Percentiles rank a stretch among this genome's conserved stretches.
Conservation (phyloP, 2,329 filamentous ascomycete genomes). For the Colletotrichum coccodes region DNA sequence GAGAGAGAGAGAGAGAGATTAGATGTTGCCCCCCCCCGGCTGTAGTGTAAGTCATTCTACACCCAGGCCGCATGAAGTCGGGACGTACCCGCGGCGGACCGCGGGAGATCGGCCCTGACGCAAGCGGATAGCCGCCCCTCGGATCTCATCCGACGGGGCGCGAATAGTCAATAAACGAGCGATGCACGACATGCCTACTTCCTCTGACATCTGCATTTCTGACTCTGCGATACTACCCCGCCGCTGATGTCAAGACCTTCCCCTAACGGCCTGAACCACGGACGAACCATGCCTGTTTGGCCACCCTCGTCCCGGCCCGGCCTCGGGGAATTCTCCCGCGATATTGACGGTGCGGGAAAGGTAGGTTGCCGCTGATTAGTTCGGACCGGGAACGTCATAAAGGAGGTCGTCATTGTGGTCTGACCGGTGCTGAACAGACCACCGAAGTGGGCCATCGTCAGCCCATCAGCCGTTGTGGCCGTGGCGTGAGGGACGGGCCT, state of each 20-base stretch:
- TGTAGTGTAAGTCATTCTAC: background rate
- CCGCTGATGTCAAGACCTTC: background rate
- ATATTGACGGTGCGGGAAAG: background rate
- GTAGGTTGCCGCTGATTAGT: background rate
- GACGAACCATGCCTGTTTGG: background rate
- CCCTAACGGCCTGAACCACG: background rate
- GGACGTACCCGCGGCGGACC: background rate
- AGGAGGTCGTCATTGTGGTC: background rate
- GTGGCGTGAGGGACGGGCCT: background rate
- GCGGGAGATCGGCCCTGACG: conserved; percentile 13
- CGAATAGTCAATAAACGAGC: background rate
- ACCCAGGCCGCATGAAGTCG: background rate
- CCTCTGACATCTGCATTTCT: background rate
- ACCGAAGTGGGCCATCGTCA: background rate
- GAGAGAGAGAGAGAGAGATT: too few species aligned
- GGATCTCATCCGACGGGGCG: background rate
- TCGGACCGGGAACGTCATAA: background rate
- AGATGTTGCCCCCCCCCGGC: background rate
- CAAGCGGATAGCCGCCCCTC: too few species aligned
- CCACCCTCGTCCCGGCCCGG: background rate
- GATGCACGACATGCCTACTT: conserved; percentile 10
- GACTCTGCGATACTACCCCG: background rate
- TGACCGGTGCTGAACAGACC: conserved; percentile 3
- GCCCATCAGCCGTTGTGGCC: conserved; percentile 1
- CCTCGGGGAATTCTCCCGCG: background rate